Evolutionary conservation across 2,329 filamentous ascomycete species (phyloP), one percentile per base, ranked within the genome.

Genomic region (Dothiorella sarmentorum): DNA sequence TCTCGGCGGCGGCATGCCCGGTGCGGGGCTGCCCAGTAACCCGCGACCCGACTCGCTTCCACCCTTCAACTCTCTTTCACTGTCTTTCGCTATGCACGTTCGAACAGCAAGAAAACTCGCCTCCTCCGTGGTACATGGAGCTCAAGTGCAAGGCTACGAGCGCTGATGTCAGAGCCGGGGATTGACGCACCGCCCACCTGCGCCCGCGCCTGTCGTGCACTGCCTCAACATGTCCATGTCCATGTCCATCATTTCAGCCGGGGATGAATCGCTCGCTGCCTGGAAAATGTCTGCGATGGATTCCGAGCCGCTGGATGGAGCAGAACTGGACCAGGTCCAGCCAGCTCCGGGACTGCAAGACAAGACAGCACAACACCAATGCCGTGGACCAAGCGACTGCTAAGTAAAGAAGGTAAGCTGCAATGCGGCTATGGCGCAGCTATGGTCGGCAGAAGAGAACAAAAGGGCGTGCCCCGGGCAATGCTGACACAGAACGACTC

Each of bases 381-480:
- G 42, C 22, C 4, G 42, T 44, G 42, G 40, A 33, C 26, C 44
- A 49, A 18, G n/a, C 1, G 13, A 20, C 47, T 52, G 31, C 47
- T 52, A 52, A 52, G 47, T 52, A 37, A 18, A 35, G 47, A 2
- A 26, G 15, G 47, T 52, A 52, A 52, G 47, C 47, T 37, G 31
- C 47, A 51, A 52, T 38, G 47, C 47, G 47, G 47, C 47, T 52
- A 52, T 52, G 47, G 47, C 47, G 47, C 47, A 26, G 33, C 47
- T 52, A 52, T 38, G 7, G 13, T 13, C 45, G 45, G 45, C 45
- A 20, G 15, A 35, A 20, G 17, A 7, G 22, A 26, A 20, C 5
- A 18, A 43, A 52, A 35, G 31, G 47, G 18, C 31, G 9, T 37
- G 22, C 17, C 26, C 47, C 20, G 47, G 31, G 24, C 47, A 11